phyloP scores from a whole-genome alignment of 345 rosid species.

The Gynandropsis gynandra region DNA sequence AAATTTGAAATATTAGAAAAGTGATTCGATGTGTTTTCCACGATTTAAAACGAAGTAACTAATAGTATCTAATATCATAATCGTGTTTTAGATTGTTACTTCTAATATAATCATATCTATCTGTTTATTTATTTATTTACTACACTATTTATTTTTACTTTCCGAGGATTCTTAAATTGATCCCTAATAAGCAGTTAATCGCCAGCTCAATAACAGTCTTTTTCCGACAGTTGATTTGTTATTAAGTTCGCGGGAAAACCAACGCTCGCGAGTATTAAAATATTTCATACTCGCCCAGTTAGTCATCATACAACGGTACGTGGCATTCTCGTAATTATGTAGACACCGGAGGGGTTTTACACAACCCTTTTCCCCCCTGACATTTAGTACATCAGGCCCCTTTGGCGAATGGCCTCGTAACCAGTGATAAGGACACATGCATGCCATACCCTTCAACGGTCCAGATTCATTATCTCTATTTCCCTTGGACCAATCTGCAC shows the following conservation, averaged over 20 bases:
- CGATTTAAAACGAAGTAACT: no score
- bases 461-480: conserved; percentile 26
- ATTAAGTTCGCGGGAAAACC: no score
- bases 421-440: conserved; percentile 54
- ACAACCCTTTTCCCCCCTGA: not conserved
- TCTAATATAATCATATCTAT: not conserved
- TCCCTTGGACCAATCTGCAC: conserved; percentile 9
- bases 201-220: conserved; percentile 16
- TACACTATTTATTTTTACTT: no score
- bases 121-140: no score
- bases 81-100: no score
- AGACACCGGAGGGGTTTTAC: not conserved
- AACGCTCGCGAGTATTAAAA: not conserved
- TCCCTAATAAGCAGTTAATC: conserved; percentile 15
- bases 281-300: conserved; percentile 1
- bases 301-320: not conserved
- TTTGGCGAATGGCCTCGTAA: conserved; percentile 30
- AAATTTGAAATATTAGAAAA: no score
- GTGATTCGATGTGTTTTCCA: no score
- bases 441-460: conserved; percentile 42
- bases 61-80: no score
- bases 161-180: not conserved
- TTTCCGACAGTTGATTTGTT: no score
- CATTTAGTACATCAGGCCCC: conserved; percentile 15
- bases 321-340: conserved; percentile 17